phyloP scores from a whole-genome alignment of 257 asterid species.

The Ehretia macrophylla region DNA sequence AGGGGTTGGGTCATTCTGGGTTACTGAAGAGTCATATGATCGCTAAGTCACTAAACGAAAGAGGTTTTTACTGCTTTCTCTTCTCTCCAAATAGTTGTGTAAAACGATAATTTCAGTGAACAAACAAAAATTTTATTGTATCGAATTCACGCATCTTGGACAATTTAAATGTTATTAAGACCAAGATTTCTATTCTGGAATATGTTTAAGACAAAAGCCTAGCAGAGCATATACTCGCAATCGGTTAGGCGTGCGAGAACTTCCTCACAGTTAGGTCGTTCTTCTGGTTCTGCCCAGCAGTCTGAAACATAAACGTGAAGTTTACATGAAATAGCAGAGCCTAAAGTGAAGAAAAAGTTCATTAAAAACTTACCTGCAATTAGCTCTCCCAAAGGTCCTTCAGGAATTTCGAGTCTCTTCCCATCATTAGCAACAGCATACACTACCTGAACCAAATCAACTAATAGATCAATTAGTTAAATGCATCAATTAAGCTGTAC shows the following conservation, averaged over 20 bases:
- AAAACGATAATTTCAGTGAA: no score
- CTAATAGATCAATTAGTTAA: background rate
- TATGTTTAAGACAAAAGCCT: constrained; percentile 1
- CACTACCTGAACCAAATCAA: constrained; percentile 47
- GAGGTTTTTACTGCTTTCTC: no score
- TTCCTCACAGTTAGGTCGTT: constrained; percentile 72
- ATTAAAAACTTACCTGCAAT: constrained; percentile 45
- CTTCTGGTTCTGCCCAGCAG: constrained; percentile 89
- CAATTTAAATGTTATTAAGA: background rate
- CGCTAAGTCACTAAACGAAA: no score
- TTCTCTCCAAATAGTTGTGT: no score
- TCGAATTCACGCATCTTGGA: background rate
- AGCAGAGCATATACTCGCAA: constrained; percentile 43
- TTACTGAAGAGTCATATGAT: no score
- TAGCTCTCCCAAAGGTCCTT: constrained; percentile 68
- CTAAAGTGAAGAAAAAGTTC: background rate
- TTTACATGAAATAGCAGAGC: background rate
- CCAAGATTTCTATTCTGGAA: background rate
- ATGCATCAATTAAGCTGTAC: constrained; percentile 1
- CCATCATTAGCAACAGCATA: constrained; percentile 81
- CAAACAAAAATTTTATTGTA: no score
- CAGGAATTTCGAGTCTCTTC: constrained; percentile 69
- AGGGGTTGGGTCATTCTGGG: no score
- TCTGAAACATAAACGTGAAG: constrained; percentile 36
- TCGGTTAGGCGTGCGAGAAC: constrained; percentile 63